phyloP scores from a whole-genome alignment of 2,329 filamentous ascomycete species.

The Aspergillus pseudonomiae region DNA sequence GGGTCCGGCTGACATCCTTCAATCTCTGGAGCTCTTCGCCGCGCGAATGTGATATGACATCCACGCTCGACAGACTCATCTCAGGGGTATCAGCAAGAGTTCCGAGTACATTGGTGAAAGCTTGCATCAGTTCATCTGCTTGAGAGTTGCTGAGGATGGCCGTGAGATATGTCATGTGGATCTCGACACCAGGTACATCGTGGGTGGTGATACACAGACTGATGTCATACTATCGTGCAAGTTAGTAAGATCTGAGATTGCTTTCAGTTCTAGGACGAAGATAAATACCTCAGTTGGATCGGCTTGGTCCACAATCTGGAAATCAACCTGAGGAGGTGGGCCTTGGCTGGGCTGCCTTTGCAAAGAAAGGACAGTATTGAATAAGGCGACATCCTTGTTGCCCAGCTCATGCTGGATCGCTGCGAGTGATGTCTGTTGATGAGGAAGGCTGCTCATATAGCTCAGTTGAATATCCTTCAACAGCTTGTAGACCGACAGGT shows the following conservation, averaged over 20 bases:
- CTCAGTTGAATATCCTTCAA: not conserved
- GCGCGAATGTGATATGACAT: not conserved
- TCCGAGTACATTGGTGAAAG: not conserved
- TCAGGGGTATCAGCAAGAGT: not conserved
- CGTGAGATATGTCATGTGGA: not conserved
- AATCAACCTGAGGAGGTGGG: not conserved
- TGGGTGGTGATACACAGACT: not conserved
- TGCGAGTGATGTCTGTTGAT: conserved; percentile 12
- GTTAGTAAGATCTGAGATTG: not conserved
- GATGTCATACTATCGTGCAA: not conserved
- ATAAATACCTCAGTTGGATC: not conserved
- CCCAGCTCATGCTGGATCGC: conserved; percentile 14
- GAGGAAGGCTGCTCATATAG: conserved; percentile 7
- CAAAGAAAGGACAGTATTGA: conserved; percentile 16
- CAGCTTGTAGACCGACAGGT: not conserved
- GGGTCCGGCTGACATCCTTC: not conserved
- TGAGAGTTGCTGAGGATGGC: not conserved
- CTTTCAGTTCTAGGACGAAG: not conserved
- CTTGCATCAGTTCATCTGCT: not conserved
- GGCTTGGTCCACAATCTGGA: not conserved
- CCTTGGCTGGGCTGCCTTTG: conserved; percentile 1
- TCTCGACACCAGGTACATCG: not conserved
- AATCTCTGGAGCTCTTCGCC: not conserved
- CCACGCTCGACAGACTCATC: not conserved
- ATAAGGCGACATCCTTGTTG: conserved; percentile 9